Conservation (phyloP, 345 rosid genomes). For the Mallotus nudiflorus region DNA sequence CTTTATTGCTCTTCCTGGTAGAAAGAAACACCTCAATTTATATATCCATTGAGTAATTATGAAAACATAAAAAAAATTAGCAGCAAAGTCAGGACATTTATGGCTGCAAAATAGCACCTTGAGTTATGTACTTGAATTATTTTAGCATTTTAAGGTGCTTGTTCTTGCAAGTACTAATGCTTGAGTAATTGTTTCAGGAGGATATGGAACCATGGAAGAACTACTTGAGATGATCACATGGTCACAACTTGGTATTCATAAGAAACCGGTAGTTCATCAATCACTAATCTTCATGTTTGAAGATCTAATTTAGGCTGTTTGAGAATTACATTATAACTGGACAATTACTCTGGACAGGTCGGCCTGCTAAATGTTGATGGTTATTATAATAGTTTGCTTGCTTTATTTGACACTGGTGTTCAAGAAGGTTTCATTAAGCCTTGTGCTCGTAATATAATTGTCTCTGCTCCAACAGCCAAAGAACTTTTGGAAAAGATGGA, state of each 20-base stretch:
- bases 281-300: constrained; percentile 16
- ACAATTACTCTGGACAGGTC: constrained; percentile 45
- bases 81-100: constrained; percentile 1
- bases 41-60: background rate
- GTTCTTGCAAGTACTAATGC: background rate
- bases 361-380: constrained; percentile 96
- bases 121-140: background rate
- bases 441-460: constrained; percentile 70
- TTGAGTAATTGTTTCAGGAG: constrained; percentile 46
- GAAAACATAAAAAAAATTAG: background rate
- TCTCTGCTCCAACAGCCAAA: constrained; percentile 84
- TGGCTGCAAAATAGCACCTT: background rate
- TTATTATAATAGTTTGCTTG: constrained; percentile 75
- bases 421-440: constrained; percentile 92
- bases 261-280: constrained; percentile 69
- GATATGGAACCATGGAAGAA: constrained; percentile 99
- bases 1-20: constrained; percentile 96
- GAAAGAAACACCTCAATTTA: constrained; percentile 2
- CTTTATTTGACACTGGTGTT: constrained; percentile 88
- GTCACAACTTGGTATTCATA: constrained; percentile 95
- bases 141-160: constrained; percentile 14
- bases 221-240: constrained; percentile 94
- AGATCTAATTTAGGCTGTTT: background rate
- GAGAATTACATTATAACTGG: constrained; percentile 2
- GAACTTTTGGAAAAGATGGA: constrained; percentile 89